phyloP scores from a whole-genome alignment of 2,329 filamentous ascomycete species.

The Pseudogymnoascus sp. region DNA sequence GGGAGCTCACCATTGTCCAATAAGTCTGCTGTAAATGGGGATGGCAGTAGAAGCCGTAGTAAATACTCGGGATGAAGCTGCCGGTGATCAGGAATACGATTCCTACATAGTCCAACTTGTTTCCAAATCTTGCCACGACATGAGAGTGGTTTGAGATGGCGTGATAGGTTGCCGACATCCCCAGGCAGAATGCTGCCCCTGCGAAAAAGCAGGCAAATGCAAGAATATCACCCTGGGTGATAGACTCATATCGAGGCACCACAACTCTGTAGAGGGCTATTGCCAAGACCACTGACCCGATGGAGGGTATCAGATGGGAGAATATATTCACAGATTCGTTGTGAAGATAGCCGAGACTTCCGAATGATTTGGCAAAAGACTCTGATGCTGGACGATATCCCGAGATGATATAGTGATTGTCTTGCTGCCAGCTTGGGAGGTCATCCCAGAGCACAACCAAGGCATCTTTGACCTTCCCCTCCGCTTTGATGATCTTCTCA shows the following conservation, averaged over 20 bases:
- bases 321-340: slow-evolving; percentile 64
- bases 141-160: slow-evolving; percentile 79
- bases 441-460: slow-evolving; percentile 44
- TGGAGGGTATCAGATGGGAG: slow-evolving; percentile 48
- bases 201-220: slow-evolving; percentile 74
- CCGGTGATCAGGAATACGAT: slow-evolving; percentile 90
- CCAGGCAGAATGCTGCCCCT: slow-evolving; percentile 65
- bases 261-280: slow-evolving; percentile 50
- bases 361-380: slow-evolving; percentile 52
- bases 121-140: slow-evolving; percentile 71
- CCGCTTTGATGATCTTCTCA: slow-evolving; percentile 21
- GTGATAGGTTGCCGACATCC: slow-evolving; percentile 82
- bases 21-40: slow-evolving; percentile 62
- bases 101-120: slow-evolving; percentile 89
- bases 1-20: slow-evolving; percentile 59
- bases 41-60: slow-evolving; percentile 76
- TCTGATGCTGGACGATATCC: slow-evolving; percentile 59
- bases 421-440: slow-evolving; percentile 48
- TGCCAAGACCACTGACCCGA: slow-evolving; percentile 58
- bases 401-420: slow-evolving; percentile 63
- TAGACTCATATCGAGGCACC: slow-evolving; percentile 58
- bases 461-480: slow-evolving; percentile 32
- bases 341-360: slow-evolving; percentile 56
- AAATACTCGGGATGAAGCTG: slow-evolving; percentile 81
- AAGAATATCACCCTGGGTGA: slow-evolving; percentile 56